Evolutionary conservation across 306 rosid species (phyloP).

Genomic region (Dryas alaskensis): DNA sequence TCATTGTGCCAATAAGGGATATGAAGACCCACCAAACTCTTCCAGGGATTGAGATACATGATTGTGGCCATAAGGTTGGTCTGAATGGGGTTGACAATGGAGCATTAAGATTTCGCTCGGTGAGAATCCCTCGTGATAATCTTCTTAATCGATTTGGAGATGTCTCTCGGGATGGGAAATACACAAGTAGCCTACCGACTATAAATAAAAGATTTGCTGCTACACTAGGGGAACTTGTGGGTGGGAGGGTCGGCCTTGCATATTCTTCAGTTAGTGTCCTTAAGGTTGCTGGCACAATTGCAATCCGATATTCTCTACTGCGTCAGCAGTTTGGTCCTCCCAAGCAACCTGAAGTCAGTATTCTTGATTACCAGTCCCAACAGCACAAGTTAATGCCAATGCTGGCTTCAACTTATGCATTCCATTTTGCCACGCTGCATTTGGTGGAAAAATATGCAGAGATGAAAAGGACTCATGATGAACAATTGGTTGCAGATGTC

Average conservation of each 20-base stretch:
- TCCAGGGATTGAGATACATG: conserved; percentile 91
- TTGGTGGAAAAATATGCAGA: conserved; percentile 75
- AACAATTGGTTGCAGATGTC: conserved; percentile 74
- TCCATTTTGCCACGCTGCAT: conserved; percentile 65
- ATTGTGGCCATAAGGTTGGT: conserved; percentile 95
- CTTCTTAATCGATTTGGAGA: conserved; percentile 94
- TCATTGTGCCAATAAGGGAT: conserved; percentile 92
- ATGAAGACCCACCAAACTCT: conserved; percentile 81
- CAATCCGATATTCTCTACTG: conserved; percentile 77
- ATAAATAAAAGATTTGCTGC: conserved; percentile 89
- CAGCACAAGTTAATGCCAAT: conserved; percentile 98
- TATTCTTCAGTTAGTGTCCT: conserved; percentile 88
- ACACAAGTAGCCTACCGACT: conserved; percentile 73
- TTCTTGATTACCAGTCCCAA: conserved; percentile 96
- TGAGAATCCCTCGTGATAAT: conserved; percentile 89
- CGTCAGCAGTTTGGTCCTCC: conserved; percentile 98
- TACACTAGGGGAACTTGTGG: conserved; percentile 90
- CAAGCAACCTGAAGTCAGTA: conserved; percentile 80
- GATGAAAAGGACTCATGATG: conserved; percentile 83
- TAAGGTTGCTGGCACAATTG: conserved; percentile 76
- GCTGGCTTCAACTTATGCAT: conserved; percentile 94
- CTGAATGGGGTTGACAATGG: conserved; percentile 97
- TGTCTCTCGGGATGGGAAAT: conserved; percentile 90
- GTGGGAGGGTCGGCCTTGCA: conserved; percentile 97
- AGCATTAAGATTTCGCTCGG: conserved; percentile 79